Conservation (phyloP, 2,329 filamentous ascomycete species). For the Exophiala bonariae region DNA sequence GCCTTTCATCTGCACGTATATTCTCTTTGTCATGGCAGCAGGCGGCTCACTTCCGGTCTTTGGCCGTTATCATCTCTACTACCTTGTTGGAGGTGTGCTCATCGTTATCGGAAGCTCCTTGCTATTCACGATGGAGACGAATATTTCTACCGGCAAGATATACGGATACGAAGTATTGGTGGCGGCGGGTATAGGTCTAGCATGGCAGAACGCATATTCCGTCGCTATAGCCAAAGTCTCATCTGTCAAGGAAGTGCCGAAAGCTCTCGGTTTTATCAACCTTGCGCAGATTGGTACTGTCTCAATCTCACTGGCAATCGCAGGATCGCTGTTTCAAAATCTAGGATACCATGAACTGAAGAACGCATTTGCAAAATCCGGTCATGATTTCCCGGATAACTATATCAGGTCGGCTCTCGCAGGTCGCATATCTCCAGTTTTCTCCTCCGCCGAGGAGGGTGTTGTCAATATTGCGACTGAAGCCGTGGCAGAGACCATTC, state of each 20-base stretch:
- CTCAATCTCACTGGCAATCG: slow-evolving; percentile 9
- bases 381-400: slow-evolving; percentile 11
- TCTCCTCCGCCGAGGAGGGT: slow-evolving; percentile 18
- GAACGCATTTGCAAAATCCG: slow-evolving; percentile 8
- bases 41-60: slow-evolving; percentile 26
- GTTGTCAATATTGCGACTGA: slow-evolving; percentile 21
- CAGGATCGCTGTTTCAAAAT: slow-evolving; percentile 15
- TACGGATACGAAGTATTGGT: slow-evolving; percentile 32
- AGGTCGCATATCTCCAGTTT: slow-evolving; percentile 12
- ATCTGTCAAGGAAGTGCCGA: neutral
- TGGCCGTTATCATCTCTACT: slow-evolving; percentile 33
- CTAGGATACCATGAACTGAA: slow-evolving; percentile 9
- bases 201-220: slow-evolving; percentile 24
- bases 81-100: slow-evolving; percentile 27
- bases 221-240: too few relatives aligned
- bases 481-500: slow-evolving; percentile 23
- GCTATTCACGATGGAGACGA: slow-evolving; percentile 21
- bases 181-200: slow-evolving; percentile 26
- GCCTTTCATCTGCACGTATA: slow-evolving; percentile 32
- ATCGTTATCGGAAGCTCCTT: slow-evolving; percentile 26
- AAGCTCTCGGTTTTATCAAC: slow-evolving; percentile 12
- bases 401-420: slow-evolving; percentile 12
- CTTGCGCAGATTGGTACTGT: slow-evolving; percentile 9
- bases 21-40: slow-evolving; percentile 25
- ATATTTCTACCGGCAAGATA: slow-evolving; percentile 23